Evolutionary conservation across 169 alveolate genomes (phyloP).

Genomic region (Plasmodium ovale): DNA sequence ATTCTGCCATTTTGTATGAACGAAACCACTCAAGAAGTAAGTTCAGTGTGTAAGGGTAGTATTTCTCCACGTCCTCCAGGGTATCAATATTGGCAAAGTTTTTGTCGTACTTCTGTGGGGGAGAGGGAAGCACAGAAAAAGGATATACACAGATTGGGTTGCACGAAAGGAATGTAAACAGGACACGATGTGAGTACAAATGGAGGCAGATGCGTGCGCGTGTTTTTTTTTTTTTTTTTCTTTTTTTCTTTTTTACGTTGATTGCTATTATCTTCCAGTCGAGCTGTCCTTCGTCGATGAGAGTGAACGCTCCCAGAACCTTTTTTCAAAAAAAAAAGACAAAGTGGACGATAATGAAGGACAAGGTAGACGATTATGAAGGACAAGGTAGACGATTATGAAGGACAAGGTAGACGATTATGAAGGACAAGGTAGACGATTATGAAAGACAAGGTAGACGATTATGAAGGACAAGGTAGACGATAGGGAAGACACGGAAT

Average conservation of each 20-base stretch:
- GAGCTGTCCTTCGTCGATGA: slow-evolving; percentile 64
- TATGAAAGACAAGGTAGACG: no score
- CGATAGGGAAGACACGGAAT: no score
- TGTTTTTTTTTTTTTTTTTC: neutral
- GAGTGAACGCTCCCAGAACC: slow-evolving; percentile 57
- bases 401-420: no score
- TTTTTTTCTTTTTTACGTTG: no score
- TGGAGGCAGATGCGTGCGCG: neutral
- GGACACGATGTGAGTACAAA: neutral
- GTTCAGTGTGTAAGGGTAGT: slow-evolving; percentile 54
- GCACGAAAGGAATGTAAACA: neutral
- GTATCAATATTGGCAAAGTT: slow-evolving; percentile 19
- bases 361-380: neutral
- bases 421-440: no score
- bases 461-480: no score
- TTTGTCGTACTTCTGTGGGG: slow-evolving; percentile 38
- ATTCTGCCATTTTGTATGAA: slow-evolving; percentile 71
- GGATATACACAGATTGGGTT: neutral
- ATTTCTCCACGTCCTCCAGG: slow-evolving; percentile 48
- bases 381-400: no score
- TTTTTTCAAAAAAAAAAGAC: neutral
- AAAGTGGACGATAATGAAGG: neutral
- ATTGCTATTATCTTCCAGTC: slow-evolving; percentile 71
- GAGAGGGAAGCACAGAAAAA: neutral
- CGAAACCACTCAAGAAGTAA: slow-evolving; percentile 68